Percentiles rank a stretch among this genome's conserved stretches.
phyloP scores from a whole-genome alignment of 2,329 filamentous ascomycete genomes.

The Aspergillus transmontanensis region DNA sequence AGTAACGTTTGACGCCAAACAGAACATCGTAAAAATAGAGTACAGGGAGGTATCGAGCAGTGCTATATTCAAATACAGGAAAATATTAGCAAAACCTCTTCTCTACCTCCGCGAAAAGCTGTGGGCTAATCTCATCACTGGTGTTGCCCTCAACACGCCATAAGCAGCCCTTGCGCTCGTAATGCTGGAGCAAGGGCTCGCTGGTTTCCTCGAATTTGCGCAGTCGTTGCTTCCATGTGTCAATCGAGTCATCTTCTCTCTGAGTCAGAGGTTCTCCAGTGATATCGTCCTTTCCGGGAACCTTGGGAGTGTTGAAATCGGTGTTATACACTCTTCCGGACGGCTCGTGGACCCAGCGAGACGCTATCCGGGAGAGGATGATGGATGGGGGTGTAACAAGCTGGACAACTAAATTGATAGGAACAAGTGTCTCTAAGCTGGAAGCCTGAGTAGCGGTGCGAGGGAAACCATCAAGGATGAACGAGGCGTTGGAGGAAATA shows the following conservation, averaged over 20 bases:
- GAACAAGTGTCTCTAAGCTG: slow-evolving; percentile 76
- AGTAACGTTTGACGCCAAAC: slow-evolving; percentile 14
- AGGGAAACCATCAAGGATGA: slow-evolving; percentile 95
- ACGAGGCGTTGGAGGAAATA: slow-evolving; percentile 77
- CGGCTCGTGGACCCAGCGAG: slow-evolving; percentile 89
- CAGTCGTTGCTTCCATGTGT: slow-evolving; percentile 79
- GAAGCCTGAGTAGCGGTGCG: slow-evolving; percentile 79
- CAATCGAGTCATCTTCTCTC: slow-evolving; percentile 81
- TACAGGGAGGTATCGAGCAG: slow-evolving; percentile 19
- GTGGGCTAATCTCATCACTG: slow-evolving; percentile 94
- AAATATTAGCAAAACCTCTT: slow-evolving; percentile 63
- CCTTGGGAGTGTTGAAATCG: slow-evolving; percentile 82
- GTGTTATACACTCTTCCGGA: slow-evolving; percentile 96
- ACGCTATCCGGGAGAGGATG: slow-evolving; percentile 85
- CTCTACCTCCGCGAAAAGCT: slow-evolving; percentile 81
- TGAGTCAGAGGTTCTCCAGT: slow-evolving; percentile 86
- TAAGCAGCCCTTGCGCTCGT: slow-evolving; percentile 78
- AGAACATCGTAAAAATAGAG: slow-evolving; percentile 18
- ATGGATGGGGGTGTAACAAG: slow-evolving; percentile 83
- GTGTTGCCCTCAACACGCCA: slow-evolving; percentile 86
- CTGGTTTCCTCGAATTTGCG: slow-evolving; percentile 86
- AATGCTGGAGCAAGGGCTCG: slow-evolving; percentile 82
- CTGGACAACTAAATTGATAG: slow-evolving; percentile 92
- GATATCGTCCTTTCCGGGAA: slow-evolving; percentile 80
- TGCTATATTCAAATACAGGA: slow-evolving; percentile 12